These are phyloP conservation scores for Colletotrichum higginsianum DNA, from an alignment of 2,329 filamentous ascomycete species.

Conservation along the genomic window DNA sequence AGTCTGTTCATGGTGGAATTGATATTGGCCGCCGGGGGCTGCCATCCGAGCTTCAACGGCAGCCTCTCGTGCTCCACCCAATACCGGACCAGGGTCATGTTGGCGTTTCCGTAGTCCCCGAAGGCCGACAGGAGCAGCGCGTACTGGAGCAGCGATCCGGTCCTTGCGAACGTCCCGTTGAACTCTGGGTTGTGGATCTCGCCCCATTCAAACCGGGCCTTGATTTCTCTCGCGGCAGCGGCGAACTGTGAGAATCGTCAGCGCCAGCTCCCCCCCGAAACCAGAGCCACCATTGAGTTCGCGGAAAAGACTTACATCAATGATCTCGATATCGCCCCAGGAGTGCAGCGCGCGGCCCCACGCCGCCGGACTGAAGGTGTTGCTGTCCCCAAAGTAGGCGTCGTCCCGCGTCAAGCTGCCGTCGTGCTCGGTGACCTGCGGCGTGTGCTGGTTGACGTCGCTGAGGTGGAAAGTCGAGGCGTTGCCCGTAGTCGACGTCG, in stretches of 20 bases:
- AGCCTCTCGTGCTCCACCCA: slow-evolving; percentile 30
- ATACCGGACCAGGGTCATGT: slow-evolving; percentile 16
- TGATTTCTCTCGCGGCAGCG: slow-evolving; percentile 47
- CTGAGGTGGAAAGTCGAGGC: slow-evolving; percentile 47
- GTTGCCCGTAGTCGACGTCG: slow-evolving; percentile 48
- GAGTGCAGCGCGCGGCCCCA: too few species aligned
- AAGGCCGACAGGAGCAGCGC: slow-evolving; percentile 13
- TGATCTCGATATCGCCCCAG: too few species aligned
- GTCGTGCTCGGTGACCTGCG: slow-evolving; percentile 52
- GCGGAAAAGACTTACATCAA: too few species aligned
- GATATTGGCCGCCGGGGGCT: neutral
- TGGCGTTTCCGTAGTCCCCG: slow-evolving; percentile 10
- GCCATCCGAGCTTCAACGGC: neutral
- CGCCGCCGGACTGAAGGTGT: slow-evolving; percentile 41
- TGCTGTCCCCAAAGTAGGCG: slow-evolving; percentile 48
- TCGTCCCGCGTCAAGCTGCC: slow-evolving; percentile 50
- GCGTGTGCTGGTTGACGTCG: slow-evolving; percentile 46
- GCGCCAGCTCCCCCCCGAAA: neutral
- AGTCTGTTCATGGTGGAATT: slow-evolving; percentile 20
- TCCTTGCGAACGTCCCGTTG: slow-evolving; percentile 32
- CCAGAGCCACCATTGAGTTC: slow-evolving; percentile 19
- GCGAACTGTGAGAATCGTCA: slow-evolving; percentile 32
- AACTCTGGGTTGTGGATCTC: slow-evolving; percentile 46
- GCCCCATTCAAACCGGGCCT: slow-evolving; percentile 45
- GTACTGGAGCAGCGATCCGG: slow-evolving; percentile 19